Evolutionary conservation across 2,329 filamentous ascomycete genomes (phyloP).

Genomic region (Alternaria tenuissima): DNA sequence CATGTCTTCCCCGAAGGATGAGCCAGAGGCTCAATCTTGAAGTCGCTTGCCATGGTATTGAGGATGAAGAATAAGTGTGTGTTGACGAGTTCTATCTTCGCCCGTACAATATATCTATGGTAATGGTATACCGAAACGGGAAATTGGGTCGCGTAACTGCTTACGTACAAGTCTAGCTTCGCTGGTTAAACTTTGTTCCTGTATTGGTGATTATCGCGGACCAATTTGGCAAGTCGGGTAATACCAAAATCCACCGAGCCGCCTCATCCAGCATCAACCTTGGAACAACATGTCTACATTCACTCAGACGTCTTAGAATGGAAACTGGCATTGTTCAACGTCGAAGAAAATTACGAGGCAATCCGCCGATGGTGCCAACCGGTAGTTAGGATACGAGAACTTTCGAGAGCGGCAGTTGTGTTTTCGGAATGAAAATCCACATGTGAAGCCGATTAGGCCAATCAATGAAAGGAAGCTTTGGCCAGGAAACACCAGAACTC

Average conservation of each 20-base stretch:
- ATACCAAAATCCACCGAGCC: conserved; percentile 8
- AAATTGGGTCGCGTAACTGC: not conserved
- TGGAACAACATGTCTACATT: not conserved
- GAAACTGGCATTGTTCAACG: not conserved
- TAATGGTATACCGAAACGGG: not conserved
- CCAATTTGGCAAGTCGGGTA: conserved; percentile 5
- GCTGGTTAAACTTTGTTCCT: not conserved
- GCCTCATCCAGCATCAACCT: not conserved
- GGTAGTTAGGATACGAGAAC: not conserved
- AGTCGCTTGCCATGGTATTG: conserved; percentile 7
- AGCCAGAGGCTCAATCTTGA: conserved; percentile 10
- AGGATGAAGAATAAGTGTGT: not conserved
- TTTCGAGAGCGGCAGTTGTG: not conserved
- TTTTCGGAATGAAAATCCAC: not conserved
- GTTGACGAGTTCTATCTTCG: not conserved
- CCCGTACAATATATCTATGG: not conserved
- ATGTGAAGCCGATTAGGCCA: not conserved
- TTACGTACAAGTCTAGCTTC: not conserved
- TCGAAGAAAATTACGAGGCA: not conserved
- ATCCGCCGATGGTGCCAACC: not conserved
- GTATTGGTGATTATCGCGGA: not conserved
- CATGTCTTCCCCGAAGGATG: conserved; percentile 11
- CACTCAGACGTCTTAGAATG: not conserved
- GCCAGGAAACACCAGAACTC: not conserved
- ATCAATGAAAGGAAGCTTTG: not conserved